A percentile compares a stretch with the other conserved stretches of the same genome.
These are phyloP conservation scores for Cucurbita ficifolia DNA, from an alignment of 306 rosid species.

Conservation along the genomic window DNA sequence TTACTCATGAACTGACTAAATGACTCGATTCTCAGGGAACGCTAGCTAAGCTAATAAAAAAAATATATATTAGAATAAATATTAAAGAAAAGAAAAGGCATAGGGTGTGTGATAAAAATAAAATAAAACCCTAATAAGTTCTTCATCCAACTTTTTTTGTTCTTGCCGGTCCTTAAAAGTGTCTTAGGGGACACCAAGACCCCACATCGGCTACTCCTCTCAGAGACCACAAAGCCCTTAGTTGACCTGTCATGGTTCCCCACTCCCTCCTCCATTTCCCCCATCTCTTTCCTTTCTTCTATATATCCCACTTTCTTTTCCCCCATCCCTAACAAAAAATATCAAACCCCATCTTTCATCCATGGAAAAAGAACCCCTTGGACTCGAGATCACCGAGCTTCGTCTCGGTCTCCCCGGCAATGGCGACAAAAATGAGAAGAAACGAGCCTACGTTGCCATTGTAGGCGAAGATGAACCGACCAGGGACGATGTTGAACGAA, in stretches of 20 bases:
- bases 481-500: neutral
- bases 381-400: slow-evolving; percentile 78
- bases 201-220: slow-evolving; percentile 75
- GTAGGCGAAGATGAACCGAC: neutral
- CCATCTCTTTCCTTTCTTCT: neutral
- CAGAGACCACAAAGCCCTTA: slow-evolving; percentile 47
- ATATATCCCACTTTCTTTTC: slow-evolving; percentile 4
- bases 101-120: neutral
- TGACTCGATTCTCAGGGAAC: no score
- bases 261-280: slow-evolving; percentile 5
- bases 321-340: neutral
- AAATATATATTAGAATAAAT: neutral
- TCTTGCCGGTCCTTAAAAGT: slow-evolving; percentile 36
- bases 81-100: neutral
- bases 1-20: no score
- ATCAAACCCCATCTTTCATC: neutral
- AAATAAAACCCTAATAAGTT: slow-evolving; percentile 23
- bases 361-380: slow-evolving; percentile 56
- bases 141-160: slow-evolving; percentile 32
- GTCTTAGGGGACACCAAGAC: slow-evolving; percentile 28
- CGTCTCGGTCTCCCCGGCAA: slow-evolving; percentile 54
- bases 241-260: slow-evolving; percentile 67
- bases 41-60: no score
- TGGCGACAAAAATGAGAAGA: slow-evolving; percentile 37
- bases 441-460: slow-evolving; percentile 55